Evolutionary conservation across 345 rosid species (phyloP), one percentile per base, ranked within the genome.

Genomic region (Xanthoceras sorbifolium): DNA sequence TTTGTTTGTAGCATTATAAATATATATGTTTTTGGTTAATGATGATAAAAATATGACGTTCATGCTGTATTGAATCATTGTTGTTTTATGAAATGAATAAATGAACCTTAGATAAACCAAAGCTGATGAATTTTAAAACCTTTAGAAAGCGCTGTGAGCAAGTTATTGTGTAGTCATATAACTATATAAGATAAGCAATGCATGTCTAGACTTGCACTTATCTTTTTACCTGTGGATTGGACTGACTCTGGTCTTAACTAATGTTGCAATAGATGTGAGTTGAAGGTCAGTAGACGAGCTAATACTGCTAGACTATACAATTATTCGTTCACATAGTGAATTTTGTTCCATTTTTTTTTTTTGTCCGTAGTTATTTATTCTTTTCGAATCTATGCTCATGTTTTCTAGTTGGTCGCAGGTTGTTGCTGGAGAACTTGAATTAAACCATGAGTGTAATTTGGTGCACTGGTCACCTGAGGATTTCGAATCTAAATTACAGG

Each of bases 381-480:
- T 25, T 2, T 18, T 29, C 46, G 3, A 71, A 71, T 69, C 38
- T 74, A 44, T 25, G 62, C 66, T 78, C 14, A 63, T 11, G 22
- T 69, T 52, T 61, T 62, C 34, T 71, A 46, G 38, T 71, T 79
- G 25, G 61, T 76, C 74, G 77, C 88, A 96, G 99, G 98, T 93
- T 84, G 94, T 93, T 76, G 98, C 99, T 17, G 99, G 99, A 74
- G 98, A 96, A 88, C 94, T 96, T 34, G 99, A 93, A 85, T 84
- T 90, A 77, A 92, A 90, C 81, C 92, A 92, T 54, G 99, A 93
- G 84, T 93, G 89, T 82, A 92, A 90, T 72, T 80, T 88, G 83
- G 78, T 96, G 91, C 91, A 90, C 77, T 96, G 99, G 98, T 96
- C 99, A 40, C 94, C 98, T 1, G 98, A 92, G 85, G 97, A 96